Evolutionary conservation across 768 basidiomycete species (phyloP), one percentile per base, ranked within the genome.

Genomic region (Termitomyces eurrhizus): DNA sequence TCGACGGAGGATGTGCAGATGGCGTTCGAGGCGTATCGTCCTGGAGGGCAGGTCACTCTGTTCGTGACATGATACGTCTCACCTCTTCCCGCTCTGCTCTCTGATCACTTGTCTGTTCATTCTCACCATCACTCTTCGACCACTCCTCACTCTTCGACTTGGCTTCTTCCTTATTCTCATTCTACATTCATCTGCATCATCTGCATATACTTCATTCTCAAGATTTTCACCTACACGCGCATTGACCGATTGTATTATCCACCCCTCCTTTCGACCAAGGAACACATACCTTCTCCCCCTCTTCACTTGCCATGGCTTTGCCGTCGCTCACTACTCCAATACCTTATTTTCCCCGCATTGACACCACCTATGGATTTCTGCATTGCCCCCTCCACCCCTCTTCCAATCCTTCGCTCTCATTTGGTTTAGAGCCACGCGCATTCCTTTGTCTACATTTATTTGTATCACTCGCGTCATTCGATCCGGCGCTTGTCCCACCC

Each of bases 1-100:
- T 93, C 91, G 49, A 93, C 93, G 39, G 94, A 96, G 72, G 94
- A 96, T 70, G 90, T 95, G 39, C 90, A 93, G 66, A 93, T 96
- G 85, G 94, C 94, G 42, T 95, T 96, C 65, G 93, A 95, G 74
- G 82, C 87, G 60, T 88, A 84, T 74, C 81, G 85, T 64, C 86
- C 88, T 35, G 88, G 88, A n/a, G 85, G 85, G 62, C 91, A 91
- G 74, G 89, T 93, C 60, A 89, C 86, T 18, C 80, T 93, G 52
- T 91, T 85, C 73, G 91, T 93, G 68, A 87, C 84, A 71, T 92
- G 78, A 85, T 58, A 21, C 61, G 56, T 63, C 14, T 55, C 50
- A 24, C 29, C 54, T 24, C 36, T 8, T 56, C 37, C 49, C 44
- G 1, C 8, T 46, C n/a, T 21, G 35, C 42, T 57, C 36, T 54